Percentiles rank a stretch among this genome's conserved stretches.
Evolutionary conservation across 176 grass and related monocot species (phyloP).

Genomic region (Aegilops longissima): DNA sequence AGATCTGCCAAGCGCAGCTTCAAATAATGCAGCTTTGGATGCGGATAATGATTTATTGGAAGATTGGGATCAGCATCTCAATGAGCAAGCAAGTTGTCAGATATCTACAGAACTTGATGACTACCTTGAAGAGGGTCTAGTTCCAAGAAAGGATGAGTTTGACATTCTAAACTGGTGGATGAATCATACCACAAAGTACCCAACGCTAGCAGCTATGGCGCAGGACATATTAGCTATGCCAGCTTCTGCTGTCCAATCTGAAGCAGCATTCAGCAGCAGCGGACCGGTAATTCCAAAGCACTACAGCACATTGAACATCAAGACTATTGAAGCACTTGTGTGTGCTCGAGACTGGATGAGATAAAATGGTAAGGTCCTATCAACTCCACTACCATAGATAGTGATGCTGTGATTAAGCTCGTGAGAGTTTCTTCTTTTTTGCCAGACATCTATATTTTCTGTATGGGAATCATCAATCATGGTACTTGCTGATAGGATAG

Average conservation of each 20-base stretch:
- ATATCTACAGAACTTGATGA: constrained; percentile 46
- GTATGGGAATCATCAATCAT: neutral
- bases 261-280: constrained; percentile 36
- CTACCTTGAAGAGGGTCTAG: constrained; percentile 47
- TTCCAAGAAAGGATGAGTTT: constrained; percentile 61
- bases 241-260: constrained; percentile 37
- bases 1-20: neutral
- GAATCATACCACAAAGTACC: constrained; percentile 45
- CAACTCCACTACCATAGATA: neutral
- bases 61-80: constrained; percentile 62
- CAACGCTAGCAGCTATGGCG: constrained; percentile 33
- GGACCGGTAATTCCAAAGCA: constrained; percentile 52
- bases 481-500: neutral
- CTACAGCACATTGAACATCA: constrained; percentile 41
- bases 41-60: constrained; percentile 38
- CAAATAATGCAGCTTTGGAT: constrained; percentile 21
- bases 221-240: constrained; percentile 47
- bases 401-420: neutral
- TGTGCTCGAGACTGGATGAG: constrained; percentile 51
- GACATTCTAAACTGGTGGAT: constrained; percentile 62
- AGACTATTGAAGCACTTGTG: constrained; percentile 59
- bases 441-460: neutral
- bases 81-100: constrained; percentile 43
- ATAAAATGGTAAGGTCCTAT: constrained; percentile 33
- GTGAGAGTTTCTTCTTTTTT: neutral